phyloP scores from a whole-genome alignment of 352 stramenopile species.

The Pythium rhizo-oryzae region DNA sequence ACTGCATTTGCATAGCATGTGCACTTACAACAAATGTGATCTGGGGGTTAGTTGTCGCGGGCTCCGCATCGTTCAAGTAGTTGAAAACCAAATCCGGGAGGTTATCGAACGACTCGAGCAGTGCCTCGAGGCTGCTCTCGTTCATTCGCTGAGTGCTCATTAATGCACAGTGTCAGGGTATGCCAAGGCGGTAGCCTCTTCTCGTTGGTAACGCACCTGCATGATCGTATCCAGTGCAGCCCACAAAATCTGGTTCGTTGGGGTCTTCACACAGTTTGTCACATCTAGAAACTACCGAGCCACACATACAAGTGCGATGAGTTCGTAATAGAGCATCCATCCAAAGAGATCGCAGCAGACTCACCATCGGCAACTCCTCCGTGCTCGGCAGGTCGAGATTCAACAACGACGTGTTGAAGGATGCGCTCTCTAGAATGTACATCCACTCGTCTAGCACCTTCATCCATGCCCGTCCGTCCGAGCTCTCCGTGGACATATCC shows the following conservation, averaged over 20 bases:
- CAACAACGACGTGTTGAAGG: conserved; percentile 73
- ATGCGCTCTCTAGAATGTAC: conserved; percentile 81
- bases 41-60: conserved; percentile 60
- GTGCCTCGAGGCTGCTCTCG: conserved; percentile 67
- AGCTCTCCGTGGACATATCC: conserved; percentile 51
- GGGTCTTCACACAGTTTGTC: conserved; percentile 79
- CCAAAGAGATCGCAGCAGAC: neutral
- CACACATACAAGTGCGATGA: neutral
- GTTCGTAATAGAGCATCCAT: neutral
- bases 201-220: conserved; percentile 47
- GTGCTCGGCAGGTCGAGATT: conserved; percentile 71
- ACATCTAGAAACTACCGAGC: conserved; percentile 64
- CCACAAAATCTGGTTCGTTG: conserved; percentile 78
- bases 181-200: too few relatives aligned
- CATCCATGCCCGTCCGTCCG: conserved; percentile 51
- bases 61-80: conserved; percentile 75
- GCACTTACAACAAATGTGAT: conserved; percentile 77
- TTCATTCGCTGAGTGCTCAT: conserved; percentile 66
- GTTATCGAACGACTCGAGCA: conserved; percentile 88
- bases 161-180: neutral
- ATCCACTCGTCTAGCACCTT: conserved; percentile 87
- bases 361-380: conserved; percentile 68
- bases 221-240: conserved; percentile 82
- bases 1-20: neutral
- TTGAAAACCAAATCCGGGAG: conserved; percentile 88